These are phyloP conservation scores for Prunus dulcis DNA, from an alignment of 306 rosid genomes.

Conservation along the genomic window DNA sequence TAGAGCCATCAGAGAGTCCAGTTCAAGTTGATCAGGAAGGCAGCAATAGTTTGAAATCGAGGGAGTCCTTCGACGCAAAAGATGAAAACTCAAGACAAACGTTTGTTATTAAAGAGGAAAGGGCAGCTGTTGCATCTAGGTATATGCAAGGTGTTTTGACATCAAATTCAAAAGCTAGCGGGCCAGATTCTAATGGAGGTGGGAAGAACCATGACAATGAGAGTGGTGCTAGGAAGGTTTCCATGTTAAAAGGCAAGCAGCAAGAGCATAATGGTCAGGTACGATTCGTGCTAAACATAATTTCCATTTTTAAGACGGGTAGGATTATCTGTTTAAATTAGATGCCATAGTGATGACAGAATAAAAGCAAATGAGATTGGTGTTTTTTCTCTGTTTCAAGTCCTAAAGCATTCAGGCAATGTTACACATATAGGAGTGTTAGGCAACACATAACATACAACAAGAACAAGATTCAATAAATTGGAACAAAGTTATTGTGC, in stretches of 20 bases:
- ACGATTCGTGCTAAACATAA: conserved; percentile 27
- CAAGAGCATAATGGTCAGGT: conserved; percentile 80
- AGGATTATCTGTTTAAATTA: too few species aligned
- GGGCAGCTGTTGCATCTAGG: conserved; percentile 71
- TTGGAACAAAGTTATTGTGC: not conserved
- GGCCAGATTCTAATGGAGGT: conserved; percentile 35
- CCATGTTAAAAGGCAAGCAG: conserved; percentile 56
- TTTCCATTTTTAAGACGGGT: conserved; percentile 3
- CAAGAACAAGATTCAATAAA: not conserved
- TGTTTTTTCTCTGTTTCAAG: not conserved
- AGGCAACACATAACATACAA: too few species aligned
- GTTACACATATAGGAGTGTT: too few species aligned
- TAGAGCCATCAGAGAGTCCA: conserved; percentile 52
- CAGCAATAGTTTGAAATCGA: conserved; percentile 28
- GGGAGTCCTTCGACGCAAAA: conserved; percentile 41
- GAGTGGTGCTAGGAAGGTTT: conserved; percentile 46
- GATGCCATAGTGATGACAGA: too few species aligned
- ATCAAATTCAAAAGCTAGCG: conserved; percentile 41
- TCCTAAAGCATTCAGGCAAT: too few species aligned
- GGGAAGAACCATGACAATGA: conserved; percentile 55
- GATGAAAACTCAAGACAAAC: conserved; percentile 52
- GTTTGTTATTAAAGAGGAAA: conserved; percentile 83
- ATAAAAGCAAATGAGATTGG: too few species aligned
- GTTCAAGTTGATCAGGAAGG: conserved; percentile 31
- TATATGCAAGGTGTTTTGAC: conserved; percentile 76